Evolutionary conservation across 2,329 filamentous ascomycete genomes (phyloP).

Genomic region (Pyricularia pennisetigena): DNA sequence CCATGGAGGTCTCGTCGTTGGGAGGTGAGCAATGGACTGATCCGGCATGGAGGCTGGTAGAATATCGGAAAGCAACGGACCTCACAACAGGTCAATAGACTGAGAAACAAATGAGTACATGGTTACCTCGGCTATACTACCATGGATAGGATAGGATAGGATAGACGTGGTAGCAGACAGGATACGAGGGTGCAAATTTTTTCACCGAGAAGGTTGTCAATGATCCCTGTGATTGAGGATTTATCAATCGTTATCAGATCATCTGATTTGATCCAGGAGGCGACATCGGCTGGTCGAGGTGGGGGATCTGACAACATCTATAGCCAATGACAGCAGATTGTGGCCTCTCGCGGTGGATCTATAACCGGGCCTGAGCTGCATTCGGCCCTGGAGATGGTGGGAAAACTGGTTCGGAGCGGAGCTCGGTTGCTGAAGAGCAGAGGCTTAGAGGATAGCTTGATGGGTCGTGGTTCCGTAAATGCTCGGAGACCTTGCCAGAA

Average conservation of each 20-base stretch:
- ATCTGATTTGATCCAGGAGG: constrained; percentile 4
- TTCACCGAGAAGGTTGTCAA: neutral
- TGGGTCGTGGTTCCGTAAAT: neutral
- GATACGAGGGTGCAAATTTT: neutral
- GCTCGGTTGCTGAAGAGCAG: neutral
- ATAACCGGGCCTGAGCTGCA: neutral
- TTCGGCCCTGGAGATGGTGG: neutral
- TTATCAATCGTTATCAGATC: constrained; percentile 6
- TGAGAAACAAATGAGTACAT: neutral
- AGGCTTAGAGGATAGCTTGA: neutral
- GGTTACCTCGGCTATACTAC: neutral
- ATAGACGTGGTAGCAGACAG: too few relatives aligned
- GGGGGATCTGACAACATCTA: neutral
- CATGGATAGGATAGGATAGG: neutral
- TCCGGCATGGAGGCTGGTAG: neutral
- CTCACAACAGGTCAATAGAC: neutral
- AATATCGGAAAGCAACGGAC: neutral
- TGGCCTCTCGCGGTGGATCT: neutral
- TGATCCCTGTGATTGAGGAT: neutral
- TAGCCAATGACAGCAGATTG: neutral
- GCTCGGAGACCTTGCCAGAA: neutral
- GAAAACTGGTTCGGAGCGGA: neutral
- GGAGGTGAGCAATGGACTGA: neutral
- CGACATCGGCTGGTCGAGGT: neutral
- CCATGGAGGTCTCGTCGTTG: neutral